Conservation (phyloP, 257 asterid genomes). For the Avicennia marina region DNA sequence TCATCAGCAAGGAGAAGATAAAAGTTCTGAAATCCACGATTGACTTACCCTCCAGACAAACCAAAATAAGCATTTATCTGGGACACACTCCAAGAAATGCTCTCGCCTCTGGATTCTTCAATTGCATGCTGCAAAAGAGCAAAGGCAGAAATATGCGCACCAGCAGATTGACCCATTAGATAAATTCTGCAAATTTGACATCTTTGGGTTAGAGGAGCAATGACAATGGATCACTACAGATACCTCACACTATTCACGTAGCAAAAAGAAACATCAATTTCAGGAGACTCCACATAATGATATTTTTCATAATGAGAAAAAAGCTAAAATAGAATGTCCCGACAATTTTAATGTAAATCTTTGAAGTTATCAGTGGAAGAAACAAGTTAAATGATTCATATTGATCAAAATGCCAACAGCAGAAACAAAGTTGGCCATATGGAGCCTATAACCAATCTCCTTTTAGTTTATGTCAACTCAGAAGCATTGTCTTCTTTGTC, state of each 20-base stretch:
- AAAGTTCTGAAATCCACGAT: neutral
- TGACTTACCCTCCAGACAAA: constrained; percentile 92
- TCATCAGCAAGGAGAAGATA: no score
- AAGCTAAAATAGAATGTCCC: no score
- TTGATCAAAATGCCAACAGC: no score
- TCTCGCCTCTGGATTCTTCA: constrained; percentile 72
- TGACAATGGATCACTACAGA: neutral
- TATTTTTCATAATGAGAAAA: no score
- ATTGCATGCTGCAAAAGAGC: constrained; percentile 84
- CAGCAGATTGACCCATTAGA: constrained; percentile 98
- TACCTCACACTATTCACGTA: neutral
- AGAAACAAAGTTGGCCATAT: no score
- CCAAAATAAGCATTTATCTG: constrained; percentile 95
- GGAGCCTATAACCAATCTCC: no score
- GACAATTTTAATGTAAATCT: no score
- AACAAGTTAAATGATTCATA: no score
- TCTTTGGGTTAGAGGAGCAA: constrained; percentile 1
- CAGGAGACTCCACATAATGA: no score
- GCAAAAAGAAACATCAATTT: neutral
- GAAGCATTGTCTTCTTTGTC: no score
- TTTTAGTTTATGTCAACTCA: no score
- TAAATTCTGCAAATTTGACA: constrained; percentile 53
- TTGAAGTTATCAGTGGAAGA: no score
- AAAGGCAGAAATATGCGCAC: constrained; percentile 94
- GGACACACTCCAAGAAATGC: constrained; percentile 71